A percentile compares a stretch with the other conserved stretches of the same genome.
Conservation (phyloP, 257 asterid genomes). For the Gentiana straminea region DNA sequence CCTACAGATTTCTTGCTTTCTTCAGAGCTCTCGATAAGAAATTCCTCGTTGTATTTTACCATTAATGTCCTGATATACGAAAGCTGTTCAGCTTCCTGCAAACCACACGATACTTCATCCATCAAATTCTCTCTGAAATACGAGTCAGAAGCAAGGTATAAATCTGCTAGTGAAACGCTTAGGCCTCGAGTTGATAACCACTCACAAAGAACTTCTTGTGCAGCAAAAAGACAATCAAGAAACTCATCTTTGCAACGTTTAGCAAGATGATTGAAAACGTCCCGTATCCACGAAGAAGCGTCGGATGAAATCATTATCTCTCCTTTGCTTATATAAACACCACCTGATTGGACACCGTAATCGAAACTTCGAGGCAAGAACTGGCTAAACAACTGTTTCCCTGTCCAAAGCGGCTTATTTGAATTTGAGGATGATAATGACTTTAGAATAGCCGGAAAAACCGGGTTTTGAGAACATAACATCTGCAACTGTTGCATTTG, state of each 20-base stretch:
- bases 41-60: conserved; percentile 41
- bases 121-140: conserved; percentile 45
- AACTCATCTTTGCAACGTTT: conserved; percentile 31
- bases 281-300: conserved; percentile 75
- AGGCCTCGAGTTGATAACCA: conserved; percentile 80
- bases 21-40: conserved; percentile 44
- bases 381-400: conserved; percentile 62
- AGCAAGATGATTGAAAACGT: conserved; percentile 39
- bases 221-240: conserved; percentile 44
- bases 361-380: conserved; percentile 62
- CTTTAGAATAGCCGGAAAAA: conserved; percentile 41
- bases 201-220: conserved; percentile 75
- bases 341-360: conserved; percentile 34
- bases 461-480: conserved; percentile 37
- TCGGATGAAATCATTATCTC: conserved; percentile 46
- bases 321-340: conserved; percentile 49
- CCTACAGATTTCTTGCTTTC: conserved; percentile 22
- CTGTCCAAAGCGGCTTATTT: conserved; percentile 53
- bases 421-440: conserved; percentile 12
- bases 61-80: conserved; percentile 43
- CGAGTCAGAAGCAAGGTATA: conserved; percentile 56
- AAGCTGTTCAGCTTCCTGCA: conserved; percentile 62
- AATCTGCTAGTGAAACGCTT: conserved; percentile 77
- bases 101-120: conserved; percentile 61
- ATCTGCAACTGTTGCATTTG: conserved; percentile 91